phyloP scores from a whole-genome alignment of 2,329 filamentous ascomycete species.

The Aspergillus texensis region DNA sequence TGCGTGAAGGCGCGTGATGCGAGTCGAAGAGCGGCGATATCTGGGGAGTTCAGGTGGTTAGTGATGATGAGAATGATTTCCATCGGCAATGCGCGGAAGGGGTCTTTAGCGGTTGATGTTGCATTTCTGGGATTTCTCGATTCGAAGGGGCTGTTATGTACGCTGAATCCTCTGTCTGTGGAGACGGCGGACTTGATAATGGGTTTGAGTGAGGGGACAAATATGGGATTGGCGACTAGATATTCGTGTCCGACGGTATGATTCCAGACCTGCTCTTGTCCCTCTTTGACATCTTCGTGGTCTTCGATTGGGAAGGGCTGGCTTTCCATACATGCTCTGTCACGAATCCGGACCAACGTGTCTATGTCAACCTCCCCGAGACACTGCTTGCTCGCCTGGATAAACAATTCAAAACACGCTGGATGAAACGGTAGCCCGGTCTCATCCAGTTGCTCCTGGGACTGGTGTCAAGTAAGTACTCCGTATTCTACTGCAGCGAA shows the following conservation, averaged over 20 bases:
- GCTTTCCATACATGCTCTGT: not conserved
- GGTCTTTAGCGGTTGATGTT: not conserved
- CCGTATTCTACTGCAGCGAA: fast-evolving
- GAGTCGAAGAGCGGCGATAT: not conserved
- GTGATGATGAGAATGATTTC: not conserved
- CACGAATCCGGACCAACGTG: not conserved
- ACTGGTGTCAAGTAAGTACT: not conserved
- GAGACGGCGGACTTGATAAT: not conserved
- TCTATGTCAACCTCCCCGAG: not conserved
- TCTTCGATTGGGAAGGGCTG: not conserved
- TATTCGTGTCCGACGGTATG: not conserved
- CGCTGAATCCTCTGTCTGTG: not conserved
- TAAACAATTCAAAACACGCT: not conserved
- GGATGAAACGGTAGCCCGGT: not conserved
- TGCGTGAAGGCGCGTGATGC: not conserved
- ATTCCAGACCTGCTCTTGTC: not conserved
- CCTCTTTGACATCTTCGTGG: not conserved
- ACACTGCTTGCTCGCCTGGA: not conserved
- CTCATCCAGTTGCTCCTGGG: not conserved
- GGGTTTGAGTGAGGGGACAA: not conserved
- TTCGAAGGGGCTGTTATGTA: not conserved
- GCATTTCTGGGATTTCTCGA: not conserved
- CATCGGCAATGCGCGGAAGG: not conserved
- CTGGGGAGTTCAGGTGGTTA: not conserved
- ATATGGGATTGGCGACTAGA: not conserved